Evolutionary conservation across 208 protist species (phyloP).

Genomic region (Entamoeba nuttalli): DNA sequence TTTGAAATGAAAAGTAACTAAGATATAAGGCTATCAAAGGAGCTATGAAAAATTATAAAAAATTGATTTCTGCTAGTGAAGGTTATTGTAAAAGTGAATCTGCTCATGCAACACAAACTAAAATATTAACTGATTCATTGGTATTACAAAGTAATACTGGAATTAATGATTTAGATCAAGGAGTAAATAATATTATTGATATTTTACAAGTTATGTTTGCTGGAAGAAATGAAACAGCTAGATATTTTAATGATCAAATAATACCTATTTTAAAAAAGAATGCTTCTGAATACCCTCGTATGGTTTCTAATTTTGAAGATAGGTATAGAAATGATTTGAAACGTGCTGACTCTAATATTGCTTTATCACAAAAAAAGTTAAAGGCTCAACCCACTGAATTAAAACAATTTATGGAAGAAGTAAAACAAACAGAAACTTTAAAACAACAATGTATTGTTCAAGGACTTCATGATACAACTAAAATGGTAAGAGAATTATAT

Average conservation of each 20-base stretch:
- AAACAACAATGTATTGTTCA: not conserved
- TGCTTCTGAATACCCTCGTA: not conserved
- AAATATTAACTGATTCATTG: not conserved
- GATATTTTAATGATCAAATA: not conserved
- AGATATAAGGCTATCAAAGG: not conserved
- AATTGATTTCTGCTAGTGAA: not conserved
- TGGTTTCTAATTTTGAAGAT: not conserved
- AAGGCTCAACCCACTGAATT: not conserved
- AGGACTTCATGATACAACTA: not conserved
- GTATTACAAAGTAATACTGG: not conserved
- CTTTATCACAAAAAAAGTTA: not conserved
- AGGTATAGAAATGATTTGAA: not conserved
- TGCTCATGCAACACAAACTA: not conserved
- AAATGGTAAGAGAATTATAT: not conserved
- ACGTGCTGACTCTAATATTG: not conserved
- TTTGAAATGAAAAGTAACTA: not conserved
- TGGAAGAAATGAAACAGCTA: not conserved
- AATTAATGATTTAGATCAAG: not conserved
- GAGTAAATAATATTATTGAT: not conserved
- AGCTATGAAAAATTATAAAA: not conserved
- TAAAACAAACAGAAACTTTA: not conserved
- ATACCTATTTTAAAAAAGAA: not conserved
- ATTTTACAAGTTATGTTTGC: not conserved
- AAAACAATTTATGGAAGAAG: not conserved
- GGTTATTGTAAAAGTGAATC: not conserved